Percentiles rank a stretch among this genome's conserved stretches.
These are phyloP conservation scores for Jaenimonas drosophilae DNA, from an alignment of 208 protist genomes.

Conservation along the genomic window DNA sequence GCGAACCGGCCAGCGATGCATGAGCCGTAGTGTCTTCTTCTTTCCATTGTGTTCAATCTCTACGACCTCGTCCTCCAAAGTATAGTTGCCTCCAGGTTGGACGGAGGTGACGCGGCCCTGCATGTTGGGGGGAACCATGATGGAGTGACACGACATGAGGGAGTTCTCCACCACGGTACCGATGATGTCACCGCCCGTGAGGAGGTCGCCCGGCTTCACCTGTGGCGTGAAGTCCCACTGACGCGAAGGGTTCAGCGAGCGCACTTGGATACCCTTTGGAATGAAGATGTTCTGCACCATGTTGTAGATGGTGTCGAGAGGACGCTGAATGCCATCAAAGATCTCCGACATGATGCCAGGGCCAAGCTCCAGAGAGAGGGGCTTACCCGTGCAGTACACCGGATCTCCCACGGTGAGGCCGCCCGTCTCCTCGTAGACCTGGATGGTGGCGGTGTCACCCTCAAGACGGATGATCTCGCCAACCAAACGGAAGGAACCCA, in stretches of 20 bases:
- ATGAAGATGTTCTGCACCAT: constrained; percentile 97
- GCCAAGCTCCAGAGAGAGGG: constrained; percentile 99
- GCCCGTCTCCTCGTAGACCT: constrained; percentile 99
- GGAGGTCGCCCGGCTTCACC: constrained; percentile 93
- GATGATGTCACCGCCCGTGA: constrained; percentile 96
- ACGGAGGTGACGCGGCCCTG: constrained; percentile 93
- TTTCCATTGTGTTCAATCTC: constrained; percentile 91
- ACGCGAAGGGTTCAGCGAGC: constrained; percentile 89
- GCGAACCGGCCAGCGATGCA: constrained; percentile 97
- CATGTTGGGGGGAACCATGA: constrained; percentile 95
- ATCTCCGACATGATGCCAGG: constrained; percentile 99
- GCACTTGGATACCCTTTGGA: constrained; percentile 97
- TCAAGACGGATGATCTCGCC: constrained; percentile 99
- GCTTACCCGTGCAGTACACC: constrained; percentile 98
- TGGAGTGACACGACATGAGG: constrained; percentile 93
- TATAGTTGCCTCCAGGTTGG: constrained; percentile 91
- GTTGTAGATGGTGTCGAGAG: constrained; percentile 97
- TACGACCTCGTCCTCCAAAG: constrained; percentile 86
- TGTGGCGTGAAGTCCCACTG: constrained; percentile 95
- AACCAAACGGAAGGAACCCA: constrained; percentile 96
- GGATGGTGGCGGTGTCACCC: constrained; percentile 98
- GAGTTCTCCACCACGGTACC: constrained; percentile 96
- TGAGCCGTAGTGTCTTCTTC: constrained; percentile 86
- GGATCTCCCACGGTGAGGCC: constrained; percentile 99
- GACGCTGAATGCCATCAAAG: constrained; percentile 99